A percentile compares a stretch with the other conserved stretches of the same genome.
These are phyloP conservation scores for Gillenia trifoliata DNA, from an alignment of 306 rosid genomes.

Conservation along the genomic window DNA sequence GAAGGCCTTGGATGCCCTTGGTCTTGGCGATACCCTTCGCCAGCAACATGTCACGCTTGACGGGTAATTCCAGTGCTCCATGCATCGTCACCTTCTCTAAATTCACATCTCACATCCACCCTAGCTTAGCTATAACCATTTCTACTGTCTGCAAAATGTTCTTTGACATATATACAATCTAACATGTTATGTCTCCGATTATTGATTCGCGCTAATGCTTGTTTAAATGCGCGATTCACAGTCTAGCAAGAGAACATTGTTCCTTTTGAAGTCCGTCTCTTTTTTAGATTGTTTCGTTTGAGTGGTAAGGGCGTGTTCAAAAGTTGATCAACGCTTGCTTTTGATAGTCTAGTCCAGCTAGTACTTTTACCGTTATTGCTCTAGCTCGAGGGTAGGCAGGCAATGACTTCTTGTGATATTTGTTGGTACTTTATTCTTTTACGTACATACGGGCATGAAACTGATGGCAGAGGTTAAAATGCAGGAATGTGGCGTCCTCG, in stretches of 20 bases:
- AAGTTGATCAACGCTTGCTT: too few species aligned
- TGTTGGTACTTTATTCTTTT: too few species aligned
- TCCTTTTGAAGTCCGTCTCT: too few species aligned
- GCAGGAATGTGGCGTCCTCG: conserved; percentile 47
- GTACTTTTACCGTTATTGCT: too few species aligned
- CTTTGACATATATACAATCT: background rate
- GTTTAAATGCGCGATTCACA: background rate
- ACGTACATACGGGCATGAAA: background rate
- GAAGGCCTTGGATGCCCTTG: conserved; percentile 74
- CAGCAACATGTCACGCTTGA: conserved; percentile 32
- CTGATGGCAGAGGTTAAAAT: background rate
- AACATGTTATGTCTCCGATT: background rate
- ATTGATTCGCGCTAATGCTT: background rate
- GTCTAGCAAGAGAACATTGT: background rate
- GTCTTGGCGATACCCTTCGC: conserved; percentile 48
- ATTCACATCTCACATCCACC: too few species aligned
- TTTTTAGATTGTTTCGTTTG: too few species aligned
- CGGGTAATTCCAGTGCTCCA: conserved; percentile 31
- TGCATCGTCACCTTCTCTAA: too few species aligned
- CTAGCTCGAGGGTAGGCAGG: too few species aligned
- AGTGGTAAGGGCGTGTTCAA: background rate
- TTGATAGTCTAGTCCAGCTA: too few species aligned
- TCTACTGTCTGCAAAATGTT: too few species aligned
- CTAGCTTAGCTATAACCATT: too few species aligned
- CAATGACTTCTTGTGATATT: background rate